Conservation (phyloP, 345 rosid genomes). For the Eucalyptus cladocalyx region DNA sequence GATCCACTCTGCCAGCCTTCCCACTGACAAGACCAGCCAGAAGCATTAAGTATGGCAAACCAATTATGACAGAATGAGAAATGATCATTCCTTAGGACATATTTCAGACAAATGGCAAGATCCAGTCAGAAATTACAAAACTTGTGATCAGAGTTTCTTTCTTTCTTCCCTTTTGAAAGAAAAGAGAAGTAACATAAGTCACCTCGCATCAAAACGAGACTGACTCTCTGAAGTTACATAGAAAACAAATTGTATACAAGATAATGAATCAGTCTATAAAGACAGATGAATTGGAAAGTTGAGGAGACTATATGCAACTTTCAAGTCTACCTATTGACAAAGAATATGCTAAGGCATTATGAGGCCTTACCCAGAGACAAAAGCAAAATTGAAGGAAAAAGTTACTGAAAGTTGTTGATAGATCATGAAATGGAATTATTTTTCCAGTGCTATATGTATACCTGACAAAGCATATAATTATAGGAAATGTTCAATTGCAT, state of each 20-base stretch:
- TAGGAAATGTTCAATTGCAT: not conserved
- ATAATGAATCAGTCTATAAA: not conserved
- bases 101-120: not conserved
- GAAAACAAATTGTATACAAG: not conserved
- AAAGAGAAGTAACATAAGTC: not conserved
- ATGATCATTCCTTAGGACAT: not conserved
- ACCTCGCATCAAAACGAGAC: not conserved
- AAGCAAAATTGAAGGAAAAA: not conserved
- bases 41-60: not conserved
- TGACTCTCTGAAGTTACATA: not conserved
- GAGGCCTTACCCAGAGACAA: not conserved
- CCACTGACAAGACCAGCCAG: constrained; percentile 13
- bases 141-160: not conserved
- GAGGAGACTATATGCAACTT: not conserved
- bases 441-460: not conserved
- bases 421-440: not conserved
- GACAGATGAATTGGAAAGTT: not conserved
- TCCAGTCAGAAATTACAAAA: not conserved
- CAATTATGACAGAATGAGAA: not conserved
- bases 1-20: constrained; percentile 11
- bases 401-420: not conserved
- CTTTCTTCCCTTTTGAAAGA: not conserved
- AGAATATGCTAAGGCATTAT: not conserved
- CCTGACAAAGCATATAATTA: not conserved
- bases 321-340: not conserved